Conservation (phyloP, 208 protist genomes). For the Trypanosoma lewisi region DNA sequence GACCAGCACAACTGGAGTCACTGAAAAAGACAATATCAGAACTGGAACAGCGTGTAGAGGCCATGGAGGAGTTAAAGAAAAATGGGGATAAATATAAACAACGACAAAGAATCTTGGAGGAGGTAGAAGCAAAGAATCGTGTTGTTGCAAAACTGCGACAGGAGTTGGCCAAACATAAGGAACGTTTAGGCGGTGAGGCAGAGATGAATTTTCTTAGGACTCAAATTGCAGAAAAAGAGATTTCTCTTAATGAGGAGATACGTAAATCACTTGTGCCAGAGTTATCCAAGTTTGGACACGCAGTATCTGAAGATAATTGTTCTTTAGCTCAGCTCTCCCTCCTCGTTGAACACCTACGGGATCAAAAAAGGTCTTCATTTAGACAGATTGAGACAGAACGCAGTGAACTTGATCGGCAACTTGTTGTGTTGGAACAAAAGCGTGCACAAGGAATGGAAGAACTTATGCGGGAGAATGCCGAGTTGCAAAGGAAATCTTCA, state of each 20-base stretch:
- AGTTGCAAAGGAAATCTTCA: constrained; percentile 8
- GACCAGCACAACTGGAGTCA: constrained; percentile 18
- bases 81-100: constrained; percentile 37
- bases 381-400: constrained; percentile 24
- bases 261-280: constrained; percentile 36
- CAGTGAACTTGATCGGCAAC: constrained; percentile 33
- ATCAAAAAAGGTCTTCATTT: constrained; percentile 32
- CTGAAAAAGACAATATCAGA: constrained; percentile 33
- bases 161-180: constrained; percentile 50
- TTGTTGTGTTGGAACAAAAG: constrained; percentile 38
- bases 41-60: constrained; percentile 49
- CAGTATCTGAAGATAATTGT: neutral
- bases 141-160: constrained; percentile 47
- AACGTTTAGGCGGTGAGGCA: constrained; percentile 30
- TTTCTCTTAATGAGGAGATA: constrained; percentile 26
- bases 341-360: constrained; percentile 20
- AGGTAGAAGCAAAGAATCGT: constrained; percentile 52
- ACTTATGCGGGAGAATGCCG: constrained; percentile 12
- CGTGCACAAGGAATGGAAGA: constrained; percentile 24
- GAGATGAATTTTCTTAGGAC: constrained; percentile 41
- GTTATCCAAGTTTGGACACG: constrained; percentile 26
- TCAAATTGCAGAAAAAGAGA: constrained; percentile 38
- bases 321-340: constrained; percentile 16
- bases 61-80: constrained; percentile 38
- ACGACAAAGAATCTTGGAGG: constrained; percentile 35